These are phyloP conservation scores for Globisporangium cederbergense DNA, from an alignment of 352 stramenopile species.

Conservation along the genomic window DNA sequence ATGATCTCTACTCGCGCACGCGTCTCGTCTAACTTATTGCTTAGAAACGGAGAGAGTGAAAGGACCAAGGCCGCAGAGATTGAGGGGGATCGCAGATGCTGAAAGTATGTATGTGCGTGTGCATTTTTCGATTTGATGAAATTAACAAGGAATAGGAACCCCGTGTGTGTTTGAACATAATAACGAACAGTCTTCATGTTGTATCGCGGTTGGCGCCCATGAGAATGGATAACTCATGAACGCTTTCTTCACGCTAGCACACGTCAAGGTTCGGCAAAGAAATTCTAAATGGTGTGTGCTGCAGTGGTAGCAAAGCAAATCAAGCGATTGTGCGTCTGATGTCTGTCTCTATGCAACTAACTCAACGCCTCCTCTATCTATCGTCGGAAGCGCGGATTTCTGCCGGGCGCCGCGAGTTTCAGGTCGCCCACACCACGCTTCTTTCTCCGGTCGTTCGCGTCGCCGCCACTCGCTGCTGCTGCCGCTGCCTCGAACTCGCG, in stretches of 20 bases:
- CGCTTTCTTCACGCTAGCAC: too few species aligned
- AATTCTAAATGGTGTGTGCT: not conserved
- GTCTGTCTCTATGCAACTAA: not conserved
- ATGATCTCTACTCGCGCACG: not conserved
- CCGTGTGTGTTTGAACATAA: conserved; percentile 3
- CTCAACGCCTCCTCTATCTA: conserved; percentile 21
- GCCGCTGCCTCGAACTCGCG: conserved; percentile 21
- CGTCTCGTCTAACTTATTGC: conserved; percentile 20
- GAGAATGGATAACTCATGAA: not conserved
- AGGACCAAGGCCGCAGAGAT: not conserved
- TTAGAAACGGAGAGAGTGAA: conserved; percentile 13
- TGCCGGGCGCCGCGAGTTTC: conserved; percentile 49
- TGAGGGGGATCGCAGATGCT: not conserved
- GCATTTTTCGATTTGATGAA: conserved; percentile 11
- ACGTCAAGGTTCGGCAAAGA: not conserved
- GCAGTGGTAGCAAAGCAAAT: too few species aligned
- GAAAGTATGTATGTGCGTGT: conserved; percentile 9
- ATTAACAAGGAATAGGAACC: conserved; percentile 10
- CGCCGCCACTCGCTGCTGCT: conserved; percentile 15
- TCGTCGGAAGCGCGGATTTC: conserved; percentile 53
- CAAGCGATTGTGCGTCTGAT: not conserved
- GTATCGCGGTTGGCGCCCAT: not conserved
- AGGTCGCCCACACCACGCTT: conserved; percentile 79
- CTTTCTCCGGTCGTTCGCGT: conserved; percentile 50
- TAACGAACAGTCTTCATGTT: not conserved